phyloP scores from a whole-genome alignment of 352 stramenopile genomes.

The Globisporangium ultimum region DNA sequence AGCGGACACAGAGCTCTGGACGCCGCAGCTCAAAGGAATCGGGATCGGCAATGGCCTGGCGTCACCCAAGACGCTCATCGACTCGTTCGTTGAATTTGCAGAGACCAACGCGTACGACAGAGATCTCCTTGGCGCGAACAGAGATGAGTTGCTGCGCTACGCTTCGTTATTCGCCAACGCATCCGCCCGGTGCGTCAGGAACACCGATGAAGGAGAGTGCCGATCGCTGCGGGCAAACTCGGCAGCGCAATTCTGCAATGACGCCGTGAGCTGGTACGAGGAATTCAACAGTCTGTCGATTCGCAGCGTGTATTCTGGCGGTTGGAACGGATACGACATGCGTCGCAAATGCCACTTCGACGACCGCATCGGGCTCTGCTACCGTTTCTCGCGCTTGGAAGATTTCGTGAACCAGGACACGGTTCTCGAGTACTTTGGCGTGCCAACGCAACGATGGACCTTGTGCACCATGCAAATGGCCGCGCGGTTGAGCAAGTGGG shows the following conservation, averaged over 20 bases:
- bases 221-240: not conserved
- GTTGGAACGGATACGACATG: slow-evolving; percentile 71
- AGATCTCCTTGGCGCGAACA: slow-evolving; percentile 28
- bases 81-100: slow-evolving; percentile 54
- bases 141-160: slow-evolving; percentile 8
- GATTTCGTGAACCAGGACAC: slow-evolving; percentile 47
- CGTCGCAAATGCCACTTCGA: slow-evolving; percentile 44
- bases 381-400: slow-evolving; percentile 57
- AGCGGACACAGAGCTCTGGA: slow-evolving; percentile 21
- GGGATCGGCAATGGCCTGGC: slow-evolving; percentile 80
- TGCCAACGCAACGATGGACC: slow-evolving; percentile 30
- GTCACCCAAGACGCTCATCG: slow-evolving; percentile 39
- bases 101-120: slow-evolving; percentile 35
- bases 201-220: not conserved
- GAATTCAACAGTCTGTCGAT: slow-evolving; percentile 17
- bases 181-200: slow-evolving; percentile 12
- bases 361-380: slow-evolving; percentile 56
- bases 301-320: slow-evolving; percentile 13
- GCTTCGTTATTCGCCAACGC: slow-evolving; percentile 19
- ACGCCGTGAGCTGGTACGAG: slow-evolving; percentile 16
- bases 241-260: slow-evolving; percentile 14
- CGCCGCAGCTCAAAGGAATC: slow-evolving; percentile 68
- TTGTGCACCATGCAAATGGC: slow-evolving; percentile 38
- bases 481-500: slow-evolving; percentile 18
- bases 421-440: slow-evolving; percentile 43